Conservation (phyloP, 2,329 filamentous ascomycete genomes). For the Davidsoniella australis region DNA sequence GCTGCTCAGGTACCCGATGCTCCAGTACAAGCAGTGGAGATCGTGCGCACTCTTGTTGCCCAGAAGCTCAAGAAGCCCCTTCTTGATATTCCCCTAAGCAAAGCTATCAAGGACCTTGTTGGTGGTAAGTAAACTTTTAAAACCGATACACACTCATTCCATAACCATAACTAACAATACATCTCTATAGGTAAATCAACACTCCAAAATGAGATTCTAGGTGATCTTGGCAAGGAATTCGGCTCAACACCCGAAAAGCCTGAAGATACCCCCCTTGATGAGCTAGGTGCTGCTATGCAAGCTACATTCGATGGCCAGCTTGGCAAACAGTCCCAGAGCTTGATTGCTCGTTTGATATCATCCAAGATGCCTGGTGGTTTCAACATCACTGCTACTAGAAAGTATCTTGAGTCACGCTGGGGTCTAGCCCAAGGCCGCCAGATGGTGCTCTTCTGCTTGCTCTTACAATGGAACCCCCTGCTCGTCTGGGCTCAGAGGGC, state of each 20-base stretch:
- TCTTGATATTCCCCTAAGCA: slow-evolving; percentile 74
- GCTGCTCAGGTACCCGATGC: slow-evolving; percentile 73
- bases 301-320: slow-evolving; percentile 97
- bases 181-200: slow-evolving; percentile 69
- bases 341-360: slow-evolving; percentile 87
- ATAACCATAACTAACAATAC: neutral
- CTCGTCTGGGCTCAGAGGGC: slow-evolving; percentile 72
- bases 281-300: slow-evolving; percentile 89
- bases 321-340: slow-evolving; percentile 85
- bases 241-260: slow-evolving; percentile 96
- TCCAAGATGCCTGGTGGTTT: slow-evolving; percentile 99
- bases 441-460: slow-evolving; percentile 73
- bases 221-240: slow-evolving; percentile 95
- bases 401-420: slow-evolving; percentile 90
- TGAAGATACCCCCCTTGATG: slow-evolving; percentile 90
- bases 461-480: slow-evolving; percentile 79
- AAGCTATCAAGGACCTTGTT: slow-evolving; percentile 96
- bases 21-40: slow-evolving; percentile 75
- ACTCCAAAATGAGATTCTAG: slow-evolving; percentile 94
- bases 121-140: slow-evolving; percentile 49
- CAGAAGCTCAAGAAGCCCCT: slow-evolving; percentile 96
- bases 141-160: neutral
- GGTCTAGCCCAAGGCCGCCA: slow-evolving; percentile 74
- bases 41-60: slow-evolving; percentile 75
- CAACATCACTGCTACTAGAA: slow-evolving; percentile 90